phyloP scores from a whole-genome alignment of 805 yeast genomes.

The Kodamaea sagamina region DNA sequence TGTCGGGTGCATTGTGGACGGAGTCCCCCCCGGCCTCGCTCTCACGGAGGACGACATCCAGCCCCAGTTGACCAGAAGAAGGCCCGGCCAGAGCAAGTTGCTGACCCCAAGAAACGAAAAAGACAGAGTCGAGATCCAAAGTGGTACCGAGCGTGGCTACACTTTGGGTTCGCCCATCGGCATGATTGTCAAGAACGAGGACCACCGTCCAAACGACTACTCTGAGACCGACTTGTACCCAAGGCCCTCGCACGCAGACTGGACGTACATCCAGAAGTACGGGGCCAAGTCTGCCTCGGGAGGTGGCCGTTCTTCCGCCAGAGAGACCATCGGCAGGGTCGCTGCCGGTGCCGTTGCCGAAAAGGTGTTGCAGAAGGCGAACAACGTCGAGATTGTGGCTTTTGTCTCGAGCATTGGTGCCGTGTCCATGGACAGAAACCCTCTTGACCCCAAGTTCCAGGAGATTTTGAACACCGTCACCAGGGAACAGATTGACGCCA shows the following conservation, averaged over 20 bases:
- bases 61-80: conserved; percentile 93
- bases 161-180: conserved; percentile 96
- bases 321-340: conserved; percentile 98
- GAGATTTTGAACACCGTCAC: conserved; percentile 72
- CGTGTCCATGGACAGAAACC: conserved; percentile 72
- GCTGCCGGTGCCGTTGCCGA: conserved; percentile 99
- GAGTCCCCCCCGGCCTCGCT: conserved; percentile 93
- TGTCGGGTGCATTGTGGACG: conserved; percentile 98
- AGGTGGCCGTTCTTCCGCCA: conserved; percentile 95
- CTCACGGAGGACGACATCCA: conserved; percentile 86
- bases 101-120: conserved; percentile 97
- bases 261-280: conserved; percentile 86
- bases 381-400: conserved; percentile 91
- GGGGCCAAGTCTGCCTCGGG: conserved; percentile 94
- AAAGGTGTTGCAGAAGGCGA: conserved; percentile 73
- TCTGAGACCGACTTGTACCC: conserved; percentile 94
- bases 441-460: conserved; percentile 64
- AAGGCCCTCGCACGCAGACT: conserved; percentile 97
- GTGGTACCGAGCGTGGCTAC: conserved; percentile 88
- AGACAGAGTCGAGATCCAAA: conserved; percentile 88
- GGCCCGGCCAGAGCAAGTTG: conserved; percentile 94
- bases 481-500: conserved; percentile 81
- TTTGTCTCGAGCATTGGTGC: conserved; percentile 93
- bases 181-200: conserved; percentile 90
- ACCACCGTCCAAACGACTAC: conserved; percentile 96